Conservation (phyloP, 2,329 filamentous ascomycete genomes). For the Apiospora rasikravindrae region DNA sequence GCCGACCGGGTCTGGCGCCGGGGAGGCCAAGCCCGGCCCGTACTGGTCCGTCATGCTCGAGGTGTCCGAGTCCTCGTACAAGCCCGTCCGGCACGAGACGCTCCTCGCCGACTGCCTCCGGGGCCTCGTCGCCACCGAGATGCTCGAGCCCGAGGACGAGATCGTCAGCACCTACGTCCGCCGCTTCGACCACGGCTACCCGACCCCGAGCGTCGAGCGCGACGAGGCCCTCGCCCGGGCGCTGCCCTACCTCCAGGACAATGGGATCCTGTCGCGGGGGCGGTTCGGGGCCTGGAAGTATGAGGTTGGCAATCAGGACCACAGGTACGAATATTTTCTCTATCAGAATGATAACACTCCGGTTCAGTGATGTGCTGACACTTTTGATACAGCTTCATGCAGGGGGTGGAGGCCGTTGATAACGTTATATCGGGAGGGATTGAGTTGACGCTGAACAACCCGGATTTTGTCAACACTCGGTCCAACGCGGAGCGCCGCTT, state of each 20-base stretch:
- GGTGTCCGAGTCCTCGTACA: conserved; percentile 93
- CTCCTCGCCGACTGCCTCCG: conserved; percentile 90
- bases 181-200: conserved; percentile 97
- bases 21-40: conserved; percentile 79
- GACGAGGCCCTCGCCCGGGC: conserved; percentile 92
- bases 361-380: too few species aligned
- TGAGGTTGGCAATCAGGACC: conserved; percentile 93
- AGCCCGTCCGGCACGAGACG: conserved; percentile 86
- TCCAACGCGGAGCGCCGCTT: conserved; percentile 70
- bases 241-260: conserved; percentile 86
- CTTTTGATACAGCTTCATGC: conserved; percentile 68
- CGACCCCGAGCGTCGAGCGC: conserved; percentile 91
- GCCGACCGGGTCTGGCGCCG: too few species aligned
- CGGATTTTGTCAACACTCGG: conserved; percentile 88
- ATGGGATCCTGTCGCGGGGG: conserved; percentile 92
- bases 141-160: conserved; percentile 86
- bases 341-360: too few species aligned
- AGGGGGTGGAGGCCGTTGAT: conserved; percentile 92
- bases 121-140: conserved; percentile 95
- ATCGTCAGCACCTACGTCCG: conserved; percentile 91
- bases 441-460: conserved; percentile 94
- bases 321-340: conserved; percentile 55
- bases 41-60: conserved; percentile 99
- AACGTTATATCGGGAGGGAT: conserved; percentile 86
- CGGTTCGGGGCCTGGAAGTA: conserved; percentile 98